These are phyloP conservation scores for Oryza meridionalis DNA, from an alignment of 176 grass and related monocot genomes.

Conservation along the genomic window DNA sequence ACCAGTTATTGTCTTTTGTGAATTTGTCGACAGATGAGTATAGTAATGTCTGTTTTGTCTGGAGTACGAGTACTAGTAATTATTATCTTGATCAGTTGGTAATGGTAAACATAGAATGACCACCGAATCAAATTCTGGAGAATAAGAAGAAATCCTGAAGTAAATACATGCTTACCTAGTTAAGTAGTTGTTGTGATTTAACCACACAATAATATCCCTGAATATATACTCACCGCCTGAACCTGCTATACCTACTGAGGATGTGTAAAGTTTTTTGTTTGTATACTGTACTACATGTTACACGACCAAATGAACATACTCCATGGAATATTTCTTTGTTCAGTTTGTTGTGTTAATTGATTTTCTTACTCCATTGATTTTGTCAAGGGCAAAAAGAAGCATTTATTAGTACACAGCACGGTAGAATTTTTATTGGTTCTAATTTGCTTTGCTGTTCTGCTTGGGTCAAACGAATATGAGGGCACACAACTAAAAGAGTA, in stretches of 20 bases:
- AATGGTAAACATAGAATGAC: not conserved
- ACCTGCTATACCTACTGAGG: not conserved
- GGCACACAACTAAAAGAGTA: not conserved
- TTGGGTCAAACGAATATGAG: not conserved
- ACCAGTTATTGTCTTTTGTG: no score
- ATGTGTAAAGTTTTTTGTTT: not conserved
- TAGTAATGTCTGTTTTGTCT: no score
- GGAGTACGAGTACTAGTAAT: no score
- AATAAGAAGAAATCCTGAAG: not conserved
- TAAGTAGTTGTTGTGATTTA: not conserved
- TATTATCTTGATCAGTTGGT: no score
- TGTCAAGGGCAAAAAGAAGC: not conserved
- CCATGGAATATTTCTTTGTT: not conserved
- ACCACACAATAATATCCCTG: not conserved
- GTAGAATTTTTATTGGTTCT: slow-evolving; percentile 4
- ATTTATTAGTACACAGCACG: not conserved
- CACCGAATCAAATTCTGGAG: not conserved
- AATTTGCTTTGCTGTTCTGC: not conserved
- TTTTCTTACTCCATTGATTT: not conserved
- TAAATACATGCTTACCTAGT: not conserved
- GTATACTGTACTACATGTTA: not conserved
- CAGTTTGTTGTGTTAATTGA: not conserved
- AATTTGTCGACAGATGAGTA: no score
- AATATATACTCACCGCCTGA: not conserved
- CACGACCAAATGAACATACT: not conserved